phyloP scores from a whole-genome alignment of 305 asterid genomes.

The Ilex paraguariensis region DNA sequence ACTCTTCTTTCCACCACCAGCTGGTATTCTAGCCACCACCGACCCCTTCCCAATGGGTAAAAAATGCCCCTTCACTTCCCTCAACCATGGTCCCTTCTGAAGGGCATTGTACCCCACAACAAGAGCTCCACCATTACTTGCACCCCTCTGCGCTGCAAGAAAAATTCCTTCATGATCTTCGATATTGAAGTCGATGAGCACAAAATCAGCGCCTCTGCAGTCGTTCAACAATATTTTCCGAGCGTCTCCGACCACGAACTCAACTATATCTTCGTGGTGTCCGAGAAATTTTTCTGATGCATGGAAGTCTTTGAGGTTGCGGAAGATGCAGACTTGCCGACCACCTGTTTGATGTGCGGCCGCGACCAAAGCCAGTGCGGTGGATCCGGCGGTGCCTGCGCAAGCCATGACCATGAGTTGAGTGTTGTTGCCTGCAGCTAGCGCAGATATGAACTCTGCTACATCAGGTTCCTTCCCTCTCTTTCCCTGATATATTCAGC shows the following conservation, averaged over 20 bases:
- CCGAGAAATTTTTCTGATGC: conserved; percentile 30
- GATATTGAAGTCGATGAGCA: conserved; percentile 73
- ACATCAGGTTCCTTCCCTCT: conserved; percentile 67
- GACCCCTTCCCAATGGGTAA: conserved; percentile 84
- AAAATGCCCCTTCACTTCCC: conserved; percentile 44
- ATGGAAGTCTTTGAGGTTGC: conserved; percentile 25
- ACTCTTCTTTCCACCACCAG: conserved; percentile 11
- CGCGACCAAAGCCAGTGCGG: conserved; percentile 60
- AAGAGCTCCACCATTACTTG: conserved; percentile 19
- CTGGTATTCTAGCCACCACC: conserved; percentile 46
- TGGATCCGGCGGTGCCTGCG: conserved; percentile 56
- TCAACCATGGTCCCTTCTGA: conserved; percentile 57
- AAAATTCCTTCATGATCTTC: conserved; percentile 60
- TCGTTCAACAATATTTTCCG: conserved; percentile 23
- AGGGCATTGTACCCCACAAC: conserved; percentile 75
- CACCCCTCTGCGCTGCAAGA: conserved; percentile 24
- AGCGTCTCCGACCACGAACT: conserved; percentile 52
- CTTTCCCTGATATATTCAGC: conserved; percentile 38
- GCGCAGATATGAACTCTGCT: conserved; percentile 76
- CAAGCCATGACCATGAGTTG: conserved; percentile 60
- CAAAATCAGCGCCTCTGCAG: conserved; percentile 53
- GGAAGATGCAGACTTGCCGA: conserved; percentile 56
- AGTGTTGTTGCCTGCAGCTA: conserved; percentile 85
- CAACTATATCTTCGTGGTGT: conserved; percentile 27
- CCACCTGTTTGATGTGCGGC: conserved; percentile 90